Percentiles rank a stretch among this genome's conserved stretches.
Evolutionary conservation across 2,329 filamentous ascomycete species (phyloP).

Genomic region (Cladobotryum mycophilum): DNA sequence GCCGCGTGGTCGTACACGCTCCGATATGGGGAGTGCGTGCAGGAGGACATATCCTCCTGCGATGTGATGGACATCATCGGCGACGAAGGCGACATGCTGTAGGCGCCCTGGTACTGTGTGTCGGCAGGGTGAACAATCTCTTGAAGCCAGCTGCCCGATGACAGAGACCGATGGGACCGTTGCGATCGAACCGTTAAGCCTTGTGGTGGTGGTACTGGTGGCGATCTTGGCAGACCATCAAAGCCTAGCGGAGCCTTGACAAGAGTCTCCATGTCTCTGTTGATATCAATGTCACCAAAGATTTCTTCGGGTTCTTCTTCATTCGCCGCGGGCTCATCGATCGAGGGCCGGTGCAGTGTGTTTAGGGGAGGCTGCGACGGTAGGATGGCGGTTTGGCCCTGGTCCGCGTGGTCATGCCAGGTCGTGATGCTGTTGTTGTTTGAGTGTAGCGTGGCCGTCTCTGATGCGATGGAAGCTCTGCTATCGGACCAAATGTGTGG

Average conservation of each 20-base stretch:
- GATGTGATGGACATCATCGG: background rate
- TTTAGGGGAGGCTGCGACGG: too few species aligned
- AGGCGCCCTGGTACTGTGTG: background rate
- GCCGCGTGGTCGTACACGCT: too few species aligned
- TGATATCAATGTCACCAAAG: background rate
- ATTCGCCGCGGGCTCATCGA: background rate
- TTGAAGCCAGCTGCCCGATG: too few species aligned
- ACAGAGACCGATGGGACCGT: too few species aligned
- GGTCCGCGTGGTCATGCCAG: too few species aligned
- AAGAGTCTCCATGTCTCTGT: background rate
- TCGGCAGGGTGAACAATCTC: too few species aligned
- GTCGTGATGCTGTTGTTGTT: too few species aligned
- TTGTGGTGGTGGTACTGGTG: background rate
- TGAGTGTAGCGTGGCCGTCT: too few species aligned
- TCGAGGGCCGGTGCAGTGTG: too few species aligned
- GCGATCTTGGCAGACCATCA: background rate
- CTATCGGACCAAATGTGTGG: too few species aligned
- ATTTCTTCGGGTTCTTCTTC: background rate
- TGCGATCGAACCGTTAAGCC: background rate
- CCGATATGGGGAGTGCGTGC: background rate
- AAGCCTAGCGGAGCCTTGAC: background rate
- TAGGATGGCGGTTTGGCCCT: too few species aligned
- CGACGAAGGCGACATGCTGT: background rate
- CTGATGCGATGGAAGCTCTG: too few species aligned
- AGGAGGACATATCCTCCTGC: background rate